Conservation (phyloP, 1,284 basidiomycete genomes). For the Mycosarcoma maydis region DNA sequence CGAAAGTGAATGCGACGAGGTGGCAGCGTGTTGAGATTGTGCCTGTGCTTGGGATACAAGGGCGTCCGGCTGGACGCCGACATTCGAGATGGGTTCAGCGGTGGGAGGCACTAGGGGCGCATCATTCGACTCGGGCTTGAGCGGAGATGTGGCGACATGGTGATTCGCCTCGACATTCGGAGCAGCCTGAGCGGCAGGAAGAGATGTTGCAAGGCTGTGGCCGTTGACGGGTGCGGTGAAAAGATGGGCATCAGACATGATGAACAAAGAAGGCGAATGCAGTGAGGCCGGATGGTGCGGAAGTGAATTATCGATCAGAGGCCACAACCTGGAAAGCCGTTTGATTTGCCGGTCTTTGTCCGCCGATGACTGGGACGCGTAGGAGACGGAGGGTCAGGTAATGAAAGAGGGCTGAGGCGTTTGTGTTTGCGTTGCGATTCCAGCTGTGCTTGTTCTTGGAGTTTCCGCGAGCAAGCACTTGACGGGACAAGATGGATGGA, state of each 20-base stretch:
- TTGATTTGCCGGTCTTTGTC: no score
- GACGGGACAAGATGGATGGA: background rate
- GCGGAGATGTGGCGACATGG: slow-evolving; percentile 1
- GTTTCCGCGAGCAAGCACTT: no score
- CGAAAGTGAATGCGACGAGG: slow-evolving; percentile 7
- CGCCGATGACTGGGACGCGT: no score
- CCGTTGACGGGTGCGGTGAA: slow-evolving; percentile 19
- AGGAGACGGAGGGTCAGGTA: no score
- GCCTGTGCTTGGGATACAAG: slow-evolving; percentile 23
- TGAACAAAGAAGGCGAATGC: background rate
- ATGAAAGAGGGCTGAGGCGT: no score
- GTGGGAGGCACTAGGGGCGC: slow-evolving; percentile 33
- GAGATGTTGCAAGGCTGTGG: slow-evolving; percentile 3
- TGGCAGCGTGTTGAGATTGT: slow-evolving; percentile 7
- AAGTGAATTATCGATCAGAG: no score
- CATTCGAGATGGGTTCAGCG: slow-evolving; percentile 36
- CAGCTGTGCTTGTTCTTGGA: no score
- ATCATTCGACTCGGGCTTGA: slow-evolving; percentile 16
- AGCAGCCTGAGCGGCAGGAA: background rate
- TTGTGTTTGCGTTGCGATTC: no score
- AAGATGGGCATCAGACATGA: slow-evolving; percentile 27
- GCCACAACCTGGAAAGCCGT: no score
- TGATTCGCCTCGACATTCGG: slow-evolving; percentile 12
- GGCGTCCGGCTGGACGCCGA: slow-evolving; percentile 23
- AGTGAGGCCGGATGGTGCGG: background rate